Base-by-base conservation (phyloP, 768 basidiomycete genomes). In the Phaeotremella skinneri region DNA sequence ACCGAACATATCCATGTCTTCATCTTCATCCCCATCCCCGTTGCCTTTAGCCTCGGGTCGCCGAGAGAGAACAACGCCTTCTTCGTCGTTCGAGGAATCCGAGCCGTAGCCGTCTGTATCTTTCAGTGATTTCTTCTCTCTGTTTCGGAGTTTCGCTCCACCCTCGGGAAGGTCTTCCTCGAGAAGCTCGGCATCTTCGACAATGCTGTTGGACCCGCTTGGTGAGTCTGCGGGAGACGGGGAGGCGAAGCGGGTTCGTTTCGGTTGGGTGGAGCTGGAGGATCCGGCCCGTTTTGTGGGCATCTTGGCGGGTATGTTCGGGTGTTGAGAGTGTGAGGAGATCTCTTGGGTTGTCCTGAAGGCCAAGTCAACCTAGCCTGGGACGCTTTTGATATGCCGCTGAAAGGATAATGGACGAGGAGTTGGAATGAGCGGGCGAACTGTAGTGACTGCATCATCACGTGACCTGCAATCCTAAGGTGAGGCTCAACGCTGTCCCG, bases 71-170 rank as follows among this genome's bases (percentile, higher is more conserved):
- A 92, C 92, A 34, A 93, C 90, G n/a, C 90, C 88, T 75, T 96
- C 91, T 2, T 89, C 91, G 62, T 96, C 92, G 72, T 94, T 90
- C 56, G 85, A 91, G 2, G 91, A 93, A 78, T 96, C 92, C 1
- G 90, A 91, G 13, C 93, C 91, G 75, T 96, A 97, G 16, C 93
- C 86, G 53, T 90, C 90, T 17, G 82, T 87, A 59, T 69, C 75
- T 72, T 87, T 88, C 58, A 96, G 84, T 47, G 85, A 84, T 21
- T 89, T 86, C 73, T 84, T 87, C 17, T 87, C 54, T 1, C 56
- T 83, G 58, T 79, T 80, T 23, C 80, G 80, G 11, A 83, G 50
- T 21, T 37, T 14, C 23, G 63, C 56, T 17, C 62, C 67, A 17
- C 63, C 59, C 56, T 73, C 61, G 1, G 61, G 68, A 1, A 76